Conservation (phyloP, 2,329 filamentous ascomycete genomes). For the Trichoderma oligosporum region DNA sequence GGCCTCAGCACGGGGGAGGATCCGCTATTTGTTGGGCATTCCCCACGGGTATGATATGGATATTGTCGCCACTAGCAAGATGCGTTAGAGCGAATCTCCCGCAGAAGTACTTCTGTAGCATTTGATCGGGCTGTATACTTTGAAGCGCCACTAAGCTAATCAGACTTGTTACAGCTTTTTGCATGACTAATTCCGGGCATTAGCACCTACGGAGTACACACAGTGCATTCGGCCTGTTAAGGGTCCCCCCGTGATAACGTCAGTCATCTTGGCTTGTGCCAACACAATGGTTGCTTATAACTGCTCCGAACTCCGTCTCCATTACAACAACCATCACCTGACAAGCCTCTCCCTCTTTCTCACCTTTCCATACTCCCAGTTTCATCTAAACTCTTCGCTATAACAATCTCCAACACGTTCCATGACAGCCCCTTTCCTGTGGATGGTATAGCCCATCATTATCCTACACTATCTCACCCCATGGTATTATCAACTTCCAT, state of each 20-base stretch:
- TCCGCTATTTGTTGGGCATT: neutral
- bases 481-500: slow-evolving; percentile 22
- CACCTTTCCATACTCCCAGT: neutral
- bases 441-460: slow-evolving; percentile 18
- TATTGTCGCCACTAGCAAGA: neutral
- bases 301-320: too few species aligned
- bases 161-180: neutral
- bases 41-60: neutral
- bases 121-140: neutral
- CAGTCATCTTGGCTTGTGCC: slow-evolving; percentile 17
- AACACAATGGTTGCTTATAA: slow-evolving; percentile 11
- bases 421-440: neutral
- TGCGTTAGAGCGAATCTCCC: neutral
- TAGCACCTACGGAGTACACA: slow-evolving; percentile 14
- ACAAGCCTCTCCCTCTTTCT: slow-evolving; percentile 5
- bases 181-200: neutral
- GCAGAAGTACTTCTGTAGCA: neutral
- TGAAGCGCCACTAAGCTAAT: neutral
- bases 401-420: neutral
- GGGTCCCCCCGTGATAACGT: slow-evolving; percentile 17
- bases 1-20: neutral
- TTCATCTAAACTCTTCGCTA: neutral
- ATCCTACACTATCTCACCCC: neutral
- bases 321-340: slow-evolving; percentile 20
- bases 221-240: slow-evolving; percentile 2